Evolutionary conservation across 2,329 filamentous ascomycete genomes (phyloP).

Genomic region (Aspergillus ochraceoroseus): DNA sequence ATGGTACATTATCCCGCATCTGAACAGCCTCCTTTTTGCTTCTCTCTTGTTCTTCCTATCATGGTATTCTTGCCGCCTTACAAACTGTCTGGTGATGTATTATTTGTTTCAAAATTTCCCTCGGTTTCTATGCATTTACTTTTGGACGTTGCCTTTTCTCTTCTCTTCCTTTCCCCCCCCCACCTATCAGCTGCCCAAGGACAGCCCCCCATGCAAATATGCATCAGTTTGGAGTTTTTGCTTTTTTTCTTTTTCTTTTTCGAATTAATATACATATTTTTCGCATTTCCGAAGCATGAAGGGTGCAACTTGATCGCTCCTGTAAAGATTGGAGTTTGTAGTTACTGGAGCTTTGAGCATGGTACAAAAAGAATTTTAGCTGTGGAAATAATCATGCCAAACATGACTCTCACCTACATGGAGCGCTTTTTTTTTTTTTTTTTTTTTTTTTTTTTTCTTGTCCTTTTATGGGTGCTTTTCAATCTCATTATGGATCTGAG

Average conservation of each 20-base stretch:
- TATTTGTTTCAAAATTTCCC: conserved; percentile 14
- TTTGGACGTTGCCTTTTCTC: conserved; percentile 4
- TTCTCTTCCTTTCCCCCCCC: conserved; percentile 10
- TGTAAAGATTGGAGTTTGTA: conserved; percentile 2
- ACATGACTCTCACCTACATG: too few relatives aligned
- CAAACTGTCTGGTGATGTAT: conserved; percentile 17
- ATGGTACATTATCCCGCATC: conserved; percentile 17
- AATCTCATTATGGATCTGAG: too few relatives aligned
- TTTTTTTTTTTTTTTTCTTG: too few relatives aligned
- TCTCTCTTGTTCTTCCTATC: conserved; percentile 6
- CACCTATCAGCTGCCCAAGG: conserved; percentile 1
- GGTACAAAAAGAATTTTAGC: not conserved
- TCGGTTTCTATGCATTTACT: conserved; percentile 3
- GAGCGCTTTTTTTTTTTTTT: too few relatives aligned
- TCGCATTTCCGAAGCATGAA: not conserved
- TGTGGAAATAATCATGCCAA: not conserved
- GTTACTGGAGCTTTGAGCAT: not conserved
- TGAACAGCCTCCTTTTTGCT: conserved; percentile 12
- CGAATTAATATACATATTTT: conserved; percentile 6
- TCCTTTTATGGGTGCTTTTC: too few relatives aligned
- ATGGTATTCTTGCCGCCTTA: not conserved
- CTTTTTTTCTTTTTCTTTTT: too few relatives aligned
- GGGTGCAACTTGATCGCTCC: conserved; percentile 1
- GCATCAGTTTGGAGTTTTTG: conserved; percentile 12
- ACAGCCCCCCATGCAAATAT: conserved; percentile 6